Conservation (phyloP, 2,329 filamentous ascomycete species). For the Pseudogymnoascus sp. region DNA sequence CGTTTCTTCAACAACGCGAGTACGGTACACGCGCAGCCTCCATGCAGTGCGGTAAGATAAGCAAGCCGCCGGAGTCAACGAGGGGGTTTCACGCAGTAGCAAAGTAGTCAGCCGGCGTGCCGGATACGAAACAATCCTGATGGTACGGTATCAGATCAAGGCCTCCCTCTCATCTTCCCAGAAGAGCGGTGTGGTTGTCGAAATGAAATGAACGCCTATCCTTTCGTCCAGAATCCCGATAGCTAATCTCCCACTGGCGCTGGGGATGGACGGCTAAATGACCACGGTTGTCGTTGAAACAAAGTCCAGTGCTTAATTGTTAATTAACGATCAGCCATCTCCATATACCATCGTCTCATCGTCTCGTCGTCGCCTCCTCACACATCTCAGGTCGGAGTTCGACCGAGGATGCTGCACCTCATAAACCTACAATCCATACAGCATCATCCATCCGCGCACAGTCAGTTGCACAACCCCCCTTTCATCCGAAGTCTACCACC, state of each 20-base stretch:
- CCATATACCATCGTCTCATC: background rate
- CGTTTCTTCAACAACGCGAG: conserved; percentile 6
- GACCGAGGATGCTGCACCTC: background rate
- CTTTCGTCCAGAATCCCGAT: background rate
- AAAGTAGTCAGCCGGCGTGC: background rate
- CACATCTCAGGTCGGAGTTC: background rate
- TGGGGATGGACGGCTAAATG: background rate
- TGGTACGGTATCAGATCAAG: conserved; percentile 1
- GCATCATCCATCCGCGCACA: background rate
- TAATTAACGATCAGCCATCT: background rate
- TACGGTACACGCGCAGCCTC: background rate
- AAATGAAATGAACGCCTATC: background rate
- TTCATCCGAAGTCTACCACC: background rate
- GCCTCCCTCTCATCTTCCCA: background rate
- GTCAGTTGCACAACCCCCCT: background rate
- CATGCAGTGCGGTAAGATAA: background rate
- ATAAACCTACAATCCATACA: background rate
- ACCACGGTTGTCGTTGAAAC: background rate
- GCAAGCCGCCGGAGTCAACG: background rate
- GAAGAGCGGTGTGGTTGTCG: background rate
- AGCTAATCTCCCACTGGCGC: conserved; percentile 5
- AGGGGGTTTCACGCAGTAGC: background rate
- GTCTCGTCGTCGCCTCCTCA: background rate
- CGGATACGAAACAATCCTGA: background rate
- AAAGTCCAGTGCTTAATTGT: background rate